Evolutionary conservation across 1,284 basidiomycete species (phyloP).

Genomic region (Mycena sp.): DNA sequence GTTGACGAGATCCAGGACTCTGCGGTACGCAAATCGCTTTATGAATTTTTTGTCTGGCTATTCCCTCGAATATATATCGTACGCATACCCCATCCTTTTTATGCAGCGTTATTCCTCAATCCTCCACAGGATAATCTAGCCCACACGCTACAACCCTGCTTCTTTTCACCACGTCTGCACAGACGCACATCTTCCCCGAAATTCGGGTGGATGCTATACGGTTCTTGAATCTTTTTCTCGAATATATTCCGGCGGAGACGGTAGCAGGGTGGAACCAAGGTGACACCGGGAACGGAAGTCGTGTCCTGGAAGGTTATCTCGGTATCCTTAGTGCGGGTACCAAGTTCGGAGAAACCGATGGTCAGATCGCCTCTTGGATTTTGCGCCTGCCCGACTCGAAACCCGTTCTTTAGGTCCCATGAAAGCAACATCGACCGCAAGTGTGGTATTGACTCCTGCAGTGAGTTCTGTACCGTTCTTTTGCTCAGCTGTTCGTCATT

Average conservation of each 20-base stretch:
- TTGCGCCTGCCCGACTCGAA: not conserved
- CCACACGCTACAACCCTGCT: conserved; percentile 82
- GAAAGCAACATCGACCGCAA: conserved; percentile 68
- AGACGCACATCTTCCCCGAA: conserved; percentile 95
- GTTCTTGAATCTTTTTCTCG: conserved; percentile 83
- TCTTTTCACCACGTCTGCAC: conserved; percentile 89
- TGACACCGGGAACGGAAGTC: conserved; percentile 60
- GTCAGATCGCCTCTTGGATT: conserved; percentile 33
- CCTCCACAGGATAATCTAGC: conserved; percentile 64
- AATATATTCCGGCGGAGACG: conserved; percentile 74
- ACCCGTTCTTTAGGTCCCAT: conserved; percentile 50
- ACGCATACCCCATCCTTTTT: conserved; percentile 29
- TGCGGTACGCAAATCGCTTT: conserved; percentile 67
- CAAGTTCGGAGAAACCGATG: conserved; percentile 65
- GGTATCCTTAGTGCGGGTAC: conserved; percentile 75
- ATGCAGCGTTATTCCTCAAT: not conserved
- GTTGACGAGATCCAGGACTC: conserved; percentile 59
- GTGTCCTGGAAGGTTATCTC: conserved; percentile 80
- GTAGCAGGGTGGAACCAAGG: conserved; percentile 73
- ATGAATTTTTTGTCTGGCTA: conserved; percentile 76
- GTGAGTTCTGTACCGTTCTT: conserved; percentile 51
- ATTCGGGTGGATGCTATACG: conserved; percentile 91
- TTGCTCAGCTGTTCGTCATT: not conserved
- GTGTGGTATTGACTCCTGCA: conserved; percentile 68
- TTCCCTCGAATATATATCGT: conserved; percentile 73